Evolutionary conservation across 192 early-diverging fungal species (phyloP).

Genomic region (Phycomyces blakesleeanus): DNA sequence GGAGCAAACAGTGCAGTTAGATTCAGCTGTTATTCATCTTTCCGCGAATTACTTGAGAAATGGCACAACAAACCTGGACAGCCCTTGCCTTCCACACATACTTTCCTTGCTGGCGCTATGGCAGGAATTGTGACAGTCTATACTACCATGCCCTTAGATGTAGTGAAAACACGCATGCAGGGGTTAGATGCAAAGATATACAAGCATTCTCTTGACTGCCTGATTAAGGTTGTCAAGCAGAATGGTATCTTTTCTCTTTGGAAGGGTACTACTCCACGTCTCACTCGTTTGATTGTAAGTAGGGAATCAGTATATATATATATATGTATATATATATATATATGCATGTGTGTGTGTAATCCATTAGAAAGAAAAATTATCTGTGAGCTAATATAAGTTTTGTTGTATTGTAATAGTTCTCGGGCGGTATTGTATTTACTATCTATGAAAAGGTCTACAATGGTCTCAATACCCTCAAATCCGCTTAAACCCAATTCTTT

Average conservation of each 20-base stretch:
- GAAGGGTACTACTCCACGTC: conserved; percentile 92
- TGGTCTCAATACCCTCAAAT: conserved; percentile 10
- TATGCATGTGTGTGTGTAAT: too few species aligned
- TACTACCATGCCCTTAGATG: conserved; percentile 94
- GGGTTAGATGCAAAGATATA: conserved; percentile 72
- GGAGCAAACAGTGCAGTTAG: conserved; percentile 94
- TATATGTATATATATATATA: too few species aligned
- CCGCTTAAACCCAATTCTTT: neutral
- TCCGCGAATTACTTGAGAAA: conserved; percentile 53
- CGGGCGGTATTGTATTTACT: conserved; percentile 83
- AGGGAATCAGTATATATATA: too few species aligned
- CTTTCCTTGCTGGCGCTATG: conserved; percentile 74
- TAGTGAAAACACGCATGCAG: conserved; percentile 98
- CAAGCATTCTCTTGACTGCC: conserved; percentile 68
- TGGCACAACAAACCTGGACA: conserved; percentile 26
- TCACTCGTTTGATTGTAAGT: conserved; percentile 79
- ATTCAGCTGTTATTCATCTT: conserved; percentile 78
- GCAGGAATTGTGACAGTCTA: conserved; percentile 94
- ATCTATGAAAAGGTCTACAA: conserved; percentile 69
- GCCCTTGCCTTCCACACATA: conserved; percentile 51
- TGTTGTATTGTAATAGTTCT: conserved; percentile 50
- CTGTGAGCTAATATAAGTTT: neutral
- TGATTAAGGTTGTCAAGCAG: conserved; percentile 60
- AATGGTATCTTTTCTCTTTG: conserved; percentile 86
- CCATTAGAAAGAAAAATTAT: too few species aligned